These are phyloP conservation scores for Juglanconis juglandina DNA, from an alignment of 2,329 filamentous ascomycete genomes.

Conservation along the genomic window DNA sequence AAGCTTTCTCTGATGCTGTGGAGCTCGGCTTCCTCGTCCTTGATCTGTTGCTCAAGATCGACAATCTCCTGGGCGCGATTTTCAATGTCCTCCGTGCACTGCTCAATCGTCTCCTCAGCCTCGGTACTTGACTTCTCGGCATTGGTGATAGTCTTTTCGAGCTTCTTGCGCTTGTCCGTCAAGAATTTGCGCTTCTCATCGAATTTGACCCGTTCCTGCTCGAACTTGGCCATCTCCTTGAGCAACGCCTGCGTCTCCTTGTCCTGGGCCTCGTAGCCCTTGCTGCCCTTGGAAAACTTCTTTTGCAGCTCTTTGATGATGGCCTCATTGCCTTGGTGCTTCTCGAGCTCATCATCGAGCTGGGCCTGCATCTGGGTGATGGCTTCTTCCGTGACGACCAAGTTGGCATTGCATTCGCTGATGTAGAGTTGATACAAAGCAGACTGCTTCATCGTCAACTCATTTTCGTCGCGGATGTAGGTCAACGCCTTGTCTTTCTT, in stretches of 20 bases:
- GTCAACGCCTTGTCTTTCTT: conserved; percentile 94
- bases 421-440: conserved; percentile 91
- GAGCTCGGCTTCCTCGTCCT: conserved; percentile 77
- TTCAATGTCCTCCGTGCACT: conserved; percentile 75
- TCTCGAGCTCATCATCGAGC: conserved; percentile 82
- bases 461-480: conserved; percentile 89
- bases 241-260: conserved; percentile 74
- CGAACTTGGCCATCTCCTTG: conserved; percentile 88
- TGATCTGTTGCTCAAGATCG: conserved; percentile 71
- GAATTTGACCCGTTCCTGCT: conserved; percentile 95
- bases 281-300: conserved; percentile 75
- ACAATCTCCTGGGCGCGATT: conserved; percentile 71
- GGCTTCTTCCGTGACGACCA: conserved; percentile 83
- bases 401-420: conserved; percentile 82
- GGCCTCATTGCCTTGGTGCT: conserved; percentile 84
- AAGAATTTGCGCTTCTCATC: conserved; percentile 98
- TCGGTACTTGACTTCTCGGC: conserved; percentile 73
- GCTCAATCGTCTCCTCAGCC: conserved; percentile 72
- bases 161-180: conserved; percentile 84
- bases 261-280: conserved; percentile 78
- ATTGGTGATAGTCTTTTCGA: conserved; percentile 80
- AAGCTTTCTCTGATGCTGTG: conserved; percentile 78
- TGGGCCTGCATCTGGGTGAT: conserved; percentile 86
- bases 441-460: conserved; percentile 83
- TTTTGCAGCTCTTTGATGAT: conserved; percentile 88